Evolutionary conservation across 768 basidiomycete species (phyloP).

Genomic region (Leccinellum rugosiceps): DNA sequence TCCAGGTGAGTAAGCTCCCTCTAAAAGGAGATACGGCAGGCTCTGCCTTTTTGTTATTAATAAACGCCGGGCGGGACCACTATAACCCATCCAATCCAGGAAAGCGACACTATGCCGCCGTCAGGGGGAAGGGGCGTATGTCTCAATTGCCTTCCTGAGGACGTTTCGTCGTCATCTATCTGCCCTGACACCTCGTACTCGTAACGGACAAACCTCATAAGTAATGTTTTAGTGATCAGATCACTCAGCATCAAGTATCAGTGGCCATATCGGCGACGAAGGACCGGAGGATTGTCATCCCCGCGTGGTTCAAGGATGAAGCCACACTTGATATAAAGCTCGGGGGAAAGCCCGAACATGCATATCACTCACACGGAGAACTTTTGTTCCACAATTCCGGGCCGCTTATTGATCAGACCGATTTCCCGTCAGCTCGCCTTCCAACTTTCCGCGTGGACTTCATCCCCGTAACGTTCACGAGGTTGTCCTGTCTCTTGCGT

Average conservation of each 20-base stretch:
- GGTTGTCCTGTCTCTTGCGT: background rate
- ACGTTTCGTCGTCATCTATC: background rate
- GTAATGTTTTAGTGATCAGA: background rate
- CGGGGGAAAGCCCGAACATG: background rate
- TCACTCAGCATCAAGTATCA: background rate
- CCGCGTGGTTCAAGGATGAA: slow-evolving; percentile 15
- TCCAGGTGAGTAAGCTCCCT: background rate
- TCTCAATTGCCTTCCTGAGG: background rate
- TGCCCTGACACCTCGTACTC: background rate
- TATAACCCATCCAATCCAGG: slow-evolving; percentile 6
- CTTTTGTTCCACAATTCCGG: background rate
- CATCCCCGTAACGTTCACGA: background rate
- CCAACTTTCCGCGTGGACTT: background rate
- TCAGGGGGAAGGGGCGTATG: background rate
- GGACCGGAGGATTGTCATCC: background rate
- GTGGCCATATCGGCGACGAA: background rate
- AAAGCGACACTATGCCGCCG: background rate
- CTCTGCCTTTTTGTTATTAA: background rate
- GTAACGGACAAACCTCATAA: background rate
- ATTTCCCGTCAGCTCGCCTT: background rate
- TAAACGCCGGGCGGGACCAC: background rate
- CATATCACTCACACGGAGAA: background rate
- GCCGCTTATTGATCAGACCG: background rate
- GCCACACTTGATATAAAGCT: slow-evolving; percentile 9
- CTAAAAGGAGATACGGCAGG: background rate